Evolutionary conservation across 164 flowering plant species (phyloP).

Genomic region (Santalum album): DNA sequence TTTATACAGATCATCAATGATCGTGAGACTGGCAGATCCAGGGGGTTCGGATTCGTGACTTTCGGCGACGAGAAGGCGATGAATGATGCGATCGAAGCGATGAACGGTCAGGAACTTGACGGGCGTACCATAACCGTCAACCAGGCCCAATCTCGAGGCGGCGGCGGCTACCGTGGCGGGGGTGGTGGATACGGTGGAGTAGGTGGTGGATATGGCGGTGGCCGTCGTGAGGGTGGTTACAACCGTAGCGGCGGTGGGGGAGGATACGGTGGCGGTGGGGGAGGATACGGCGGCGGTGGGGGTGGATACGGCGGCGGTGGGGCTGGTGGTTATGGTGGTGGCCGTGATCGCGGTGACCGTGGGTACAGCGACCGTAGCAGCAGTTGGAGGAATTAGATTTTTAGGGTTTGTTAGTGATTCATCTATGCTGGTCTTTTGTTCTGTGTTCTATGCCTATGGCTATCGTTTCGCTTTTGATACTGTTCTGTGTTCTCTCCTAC

Average conservation of each 20-base stretch:
- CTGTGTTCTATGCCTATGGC: neutral
- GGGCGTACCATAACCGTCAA: slow-evolving; percentile 53
- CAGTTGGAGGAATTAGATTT: slow-evolving; percentile 11
- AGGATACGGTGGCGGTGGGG: slow-evolving; percentile 13
- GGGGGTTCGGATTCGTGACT: slow-evolving; percentile 57
- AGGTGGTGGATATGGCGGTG: slow-evolving; percentile 14
- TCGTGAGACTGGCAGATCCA: slow-evolving; percentile 51
- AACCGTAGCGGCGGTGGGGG: slow-evolving; percentile 13
- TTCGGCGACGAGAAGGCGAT: slow-evolving; percentile 37
- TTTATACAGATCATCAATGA: slow-evolving; percentile 38
- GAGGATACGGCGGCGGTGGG: slow-evolving; percentile 2
- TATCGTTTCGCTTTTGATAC: neutral
- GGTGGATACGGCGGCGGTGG: neutral
- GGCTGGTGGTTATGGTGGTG: slow-evolving; percentile 13
- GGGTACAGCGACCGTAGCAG: slow-evolving; percentile 17
- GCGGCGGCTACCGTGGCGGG: slow-evolving; percentile 32
- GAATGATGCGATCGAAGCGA: slow-evolving; percentile 49
- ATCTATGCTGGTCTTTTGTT: neutral
- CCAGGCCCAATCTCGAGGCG: slow-evolving; percentile 51
- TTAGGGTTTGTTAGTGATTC: slow-evolving; percentile 10
- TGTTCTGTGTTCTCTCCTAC: neutral
- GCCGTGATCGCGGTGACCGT: slow-evolving; percentile 3
- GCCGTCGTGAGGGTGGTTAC: neutral
- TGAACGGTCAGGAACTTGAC: slow-evolving; percentile 51
- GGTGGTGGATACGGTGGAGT: slow-evolving; percentile 13